Evolutionary conservation across 108 stramenopile genomes (phyloP).

Genomic region (Fistulifera pelliculosa): DNA sequence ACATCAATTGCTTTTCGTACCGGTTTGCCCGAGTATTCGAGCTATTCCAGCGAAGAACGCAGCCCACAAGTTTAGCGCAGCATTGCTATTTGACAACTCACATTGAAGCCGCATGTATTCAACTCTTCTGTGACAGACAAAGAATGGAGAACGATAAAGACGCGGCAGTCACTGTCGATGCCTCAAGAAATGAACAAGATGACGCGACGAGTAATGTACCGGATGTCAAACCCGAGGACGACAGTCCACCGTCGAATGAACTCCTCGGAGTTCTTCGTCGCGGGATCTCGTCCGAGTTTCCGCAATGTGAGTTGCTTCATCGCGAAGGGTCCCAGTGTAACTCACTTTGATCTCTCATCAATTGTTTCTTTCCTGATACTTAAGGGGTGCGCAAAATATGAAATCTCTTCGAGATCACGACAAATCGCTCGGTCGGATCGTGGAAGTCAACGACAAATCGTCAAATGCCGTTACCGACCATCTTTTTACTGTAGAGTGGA

Average conservation of each 20-base stretch:
- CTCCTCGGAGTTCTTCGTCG: slow-evolving; percentile 3
- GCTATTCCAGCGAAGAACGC: too few relatives aligned
- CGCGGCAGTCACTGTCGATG: too few relatives aligned
- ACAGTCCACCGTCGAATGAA: slow-evolving; percentile 3
- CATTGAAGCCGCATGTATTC: too few relatives aligned
- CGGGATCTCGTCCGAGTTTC: slow-evolving; percentile 18
- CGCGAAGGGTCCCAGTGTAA: background rate
- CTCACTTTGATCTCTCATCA: background rate
- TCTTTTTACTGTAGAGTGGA: slow-evolving; percentile 15
- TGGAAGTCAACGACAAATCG: background rate
- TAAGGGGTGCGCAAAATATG: slow-evolving; percentile 2
- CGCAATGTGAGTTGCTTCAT: slow-evolving; percentile 11
- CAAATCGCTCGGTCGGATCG: slow-evolving; percentile 4
- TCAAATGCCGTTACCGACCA: background rate
- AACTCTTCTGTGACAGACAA: too few relatives aligned
- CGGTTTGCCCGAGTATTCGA: too few relatives aligned
- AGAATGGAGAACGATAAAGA: too few relatives aligned
- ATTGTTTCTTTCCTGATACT: background rate
- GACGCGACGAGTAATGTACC: background rate
- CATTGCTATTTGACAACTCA: too few relatives aligned
- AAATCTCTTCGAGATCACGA: slow-evolving; percentile 7
- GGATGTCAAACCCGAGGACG: background rate
- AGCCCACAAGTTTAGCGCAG: too few relatives aligned
- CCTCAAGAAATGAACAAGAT: too few relatives aligned
- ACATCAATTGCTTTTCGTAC: too few relatives aligned